Evolutionary conservation across 129 eudicot species (phyloP).

Genomic region (Smallanthus sonchifolius): DNA sequence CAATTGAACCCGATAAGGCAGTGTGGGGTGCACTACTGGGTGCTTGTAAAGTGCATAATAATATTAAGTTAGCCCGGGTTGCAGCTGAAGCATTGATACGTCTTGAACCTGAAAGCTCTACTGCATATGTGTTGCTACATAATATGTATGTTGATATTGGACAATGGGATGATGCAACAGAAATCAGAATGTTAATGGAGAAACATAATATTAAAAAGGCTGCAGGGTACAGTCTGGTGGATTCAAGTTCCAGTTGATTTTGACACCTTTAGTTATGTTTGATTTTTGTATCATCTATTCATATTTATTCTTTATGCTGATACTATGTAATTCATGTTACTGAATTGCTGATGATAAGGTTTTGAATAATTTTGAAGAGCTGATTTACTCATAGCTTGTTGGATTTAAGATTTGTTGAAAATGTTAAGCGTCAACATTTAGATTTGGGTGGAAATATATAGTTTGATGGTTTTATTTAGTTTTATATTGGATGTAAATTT

Average conservation of each 20-base stretch:
- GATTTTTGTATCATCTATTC: no score
- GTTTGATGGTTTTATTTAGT: no score
- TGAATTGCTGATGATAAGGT: no score
- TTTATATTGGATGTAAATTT: no score
- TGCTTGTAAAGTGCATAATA: conserved; percentile 76
- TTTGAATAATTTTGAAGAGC: no score
- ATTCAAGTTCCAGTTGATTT: conserved; percentile 25
- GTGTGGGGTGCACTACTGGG: conserved; percentile 83
- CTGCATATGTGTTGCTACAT: conserved; percentile 52
- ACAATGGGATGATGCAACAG: conserved; percentile 57
- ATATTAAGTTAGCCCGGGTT: conserved; percentile 60
- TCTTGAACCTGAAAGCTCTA: conserved; percentile 7
- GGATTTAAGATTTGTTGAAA: no score
- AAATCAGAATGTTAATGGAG: conserved; percentile 50
- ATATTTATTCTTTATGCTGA: no score
- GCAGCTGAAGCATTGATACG: conserved; percentile 64
- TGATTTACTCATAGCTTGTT: no score
- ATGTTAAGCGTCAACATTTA: no score
- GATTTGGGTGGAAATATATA: no score
- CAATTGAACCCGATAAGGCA: conserved; percentile 53
- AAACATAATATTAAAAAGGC: conserved; percentile 41
- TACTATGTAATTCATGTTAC: no score
- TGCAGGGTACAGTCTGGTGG: conserved; percentile 51
- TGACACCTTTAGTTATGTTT: no score
- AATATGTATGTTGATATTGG: conserved; percentile 61